A percentile compares a stretch with the other conserved stretches of the same genome.
Evolutionary conservation across 306 rosid genomes (phyloP).

Genomic region (Corylus avellana): DNA sequence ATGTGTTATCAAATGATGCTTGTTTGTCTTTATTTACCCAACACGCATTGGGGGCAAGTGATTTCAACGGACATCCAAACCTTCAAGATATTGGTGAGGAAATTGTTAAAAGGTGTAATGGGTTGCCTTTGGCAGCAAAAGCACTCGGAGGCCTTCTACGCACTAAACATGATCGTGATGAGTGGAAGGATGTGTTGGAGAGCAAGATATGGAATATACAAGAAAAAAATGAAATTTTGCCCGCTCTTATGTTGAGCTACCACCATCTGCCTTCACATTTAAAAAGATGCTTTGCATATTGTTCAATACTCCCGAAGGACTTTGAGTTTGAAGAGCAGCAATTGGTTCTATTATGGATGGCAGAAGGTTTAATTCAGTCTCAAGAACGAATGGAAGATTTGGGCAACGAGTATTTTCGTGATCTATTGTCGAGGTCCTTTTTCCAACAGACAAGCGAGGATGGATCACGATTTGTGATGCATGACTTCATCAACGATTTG

Average conservation of each 20-base stretch:
- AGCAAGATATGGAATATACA: neutral
- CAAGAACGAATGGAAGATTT: too few species aligned
- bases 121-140: conserved; percentile 2
- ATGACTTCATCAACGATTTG: conserved; percentile 28
- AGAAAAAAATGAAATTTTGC: neutral
- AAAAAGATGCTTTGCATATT: conserved; percentile 16
- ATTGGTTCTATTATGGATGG: too few species aligned
- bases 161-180: neutral
- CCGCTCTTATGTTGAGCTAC: conserved; percentile 15
- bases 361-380: too few species aligned
- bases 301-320: neutral
- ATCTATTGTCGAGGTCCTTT: too few species aligned
- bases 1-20: neutral
- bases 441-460: too few species aligned
- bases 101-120: neutral
- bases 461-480: conserved; percentile 20
- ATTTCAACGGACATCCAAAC: neutral
- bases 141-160: neutral
- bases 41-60: neutral
- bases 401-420: too few species aligned
- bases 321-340: too few species aligned
- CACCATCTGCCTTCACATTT: neutral
- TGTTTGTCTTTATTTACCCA: conserved; percentile 6
- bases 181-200: neutral
- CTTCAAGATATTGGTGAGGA: neutral